These are phyloP conservation scores for Amanita phalloides DNA, from an alignment of 768 basidiomycete species.

Conservation along the genomic window DNA sequence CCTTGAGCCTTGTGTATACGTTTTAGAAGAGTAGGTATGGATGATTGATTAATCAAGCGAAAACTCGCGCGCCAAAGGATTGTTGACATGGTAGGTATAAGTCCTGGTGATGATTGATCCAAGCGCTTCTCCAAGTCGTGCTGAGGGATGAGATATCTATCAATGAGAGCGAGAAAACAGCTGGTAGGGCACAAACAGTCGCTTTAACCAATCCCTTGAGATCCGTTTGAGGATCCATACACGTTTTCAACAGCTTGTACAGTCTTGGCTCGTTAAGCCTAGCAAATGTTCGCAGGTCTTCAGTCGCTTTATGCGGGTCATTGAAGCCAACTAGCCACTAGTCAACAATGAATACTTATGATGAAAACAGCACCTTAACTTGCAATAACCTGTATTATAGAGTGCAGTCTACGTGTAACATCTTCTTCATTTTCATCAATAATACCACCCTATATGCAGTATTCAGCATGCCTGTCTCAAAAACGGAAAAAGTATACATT, in stretches of 20 bases:
- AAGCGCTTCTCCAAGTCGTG: constrained; percentile 71
- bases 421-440: constrained; percentile 76
- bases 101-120: constrained; percentile 54
- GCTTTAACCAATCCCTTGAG: constrained; percentile 73
- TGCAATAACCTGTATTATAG: constrained; percentile 46
- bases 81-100: constrained; percentile 55
- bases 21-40: constrained; percentile 71
- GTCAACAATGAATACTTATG: background rate
- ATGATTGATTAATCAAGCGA: constrained; percentile 75
- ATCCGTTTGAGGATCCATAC: constrained; percentile 79
- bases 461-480: background rate
- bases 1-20: constrained; percentile 42
- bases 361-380: constrained; percentile 28
- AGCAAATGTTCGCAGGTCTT: constrained; percentile 78
- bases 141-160: constrained; percentile 22
- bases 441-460: constrained; percentile 60
- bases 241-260: constrained; percentile 75
- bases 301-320: constrained; percentile 64
- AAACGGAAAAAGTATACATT: constrained; percentile 50
- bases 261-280: constrained; percentile 77
- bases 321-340: constrained; percentile 36
- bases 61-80: constrained; percentile 64
- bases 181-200: constrained; percentile 35
- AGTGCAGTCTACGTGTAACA: constrained; percentile 42
- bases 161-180: background rate